Evolutionary conservation across 2,329 filamentous ascomycete species (phyloP).

Genomic region (Catunica adiposa): DNA sequence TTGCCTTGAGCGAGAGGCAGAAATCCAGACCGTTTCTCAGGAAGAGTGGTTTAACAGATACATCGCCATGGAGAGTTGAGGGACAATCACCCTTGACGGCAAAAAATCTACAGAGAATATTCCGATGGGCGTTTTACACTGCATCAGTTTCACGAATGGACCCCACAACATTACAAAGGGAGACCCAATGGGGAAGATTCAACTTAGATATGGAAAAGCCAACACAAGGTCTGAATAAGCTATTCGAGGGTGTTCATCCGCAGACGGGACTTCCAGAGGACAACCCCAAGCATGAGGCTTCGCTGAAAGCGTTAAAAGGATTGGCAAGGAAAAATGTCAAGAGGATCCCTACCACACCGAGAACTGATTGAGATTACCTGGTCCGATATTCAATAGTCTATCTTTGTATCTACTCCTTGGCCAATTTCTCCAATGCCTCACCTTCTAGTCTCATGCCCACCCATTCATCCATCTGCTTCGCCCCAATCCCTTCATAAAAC

Average conservation of each 20-base stretch:
- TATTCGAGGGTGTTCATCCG: conserved; percentile 8
- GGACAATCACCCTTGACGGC: conserved; percentile 11
- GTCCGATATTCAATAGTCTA: too few relatives aligned
- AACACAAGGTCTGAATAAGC: not conserved
- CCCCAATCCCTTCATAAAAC: conserved; percentile 65
- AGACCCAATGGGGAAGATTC: conserved; percentile 10
- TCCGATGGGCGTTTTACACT: conserved; percentile 11
- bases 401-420: conserved; percentile 18
- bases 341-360: too few relatives aligned
- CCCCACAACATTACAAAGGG: not conserved
- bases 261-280: conserved; percentile 6
- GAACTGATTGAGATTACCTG: too few relatives aligned
- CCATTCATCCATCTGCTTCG: conserved; percentile 52
- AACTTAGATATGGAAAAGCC: conserved; percentile 1
- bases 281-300: conserved; percentile 1
- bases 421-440: conserved; percentile 45
- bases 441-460: conserved; percentile 59
- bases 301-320: not conserved
- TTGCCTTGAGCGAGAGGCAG: conserved; percentile 7
- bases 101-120: conserved; percentile 12
- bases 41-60: conserved; percentile 8
- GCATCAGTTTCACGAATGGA: conserved; percentile 12
- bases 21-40: conserved; percentile 11
- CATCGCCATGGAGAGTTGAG: conserved; percentile 4
- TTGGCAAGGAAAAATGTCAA: not conserved